These are phyloP conservation scores for Manihot esculenta DNA, from an alignment of 441 rosid species.

Conservation along the genomic window DNA sequence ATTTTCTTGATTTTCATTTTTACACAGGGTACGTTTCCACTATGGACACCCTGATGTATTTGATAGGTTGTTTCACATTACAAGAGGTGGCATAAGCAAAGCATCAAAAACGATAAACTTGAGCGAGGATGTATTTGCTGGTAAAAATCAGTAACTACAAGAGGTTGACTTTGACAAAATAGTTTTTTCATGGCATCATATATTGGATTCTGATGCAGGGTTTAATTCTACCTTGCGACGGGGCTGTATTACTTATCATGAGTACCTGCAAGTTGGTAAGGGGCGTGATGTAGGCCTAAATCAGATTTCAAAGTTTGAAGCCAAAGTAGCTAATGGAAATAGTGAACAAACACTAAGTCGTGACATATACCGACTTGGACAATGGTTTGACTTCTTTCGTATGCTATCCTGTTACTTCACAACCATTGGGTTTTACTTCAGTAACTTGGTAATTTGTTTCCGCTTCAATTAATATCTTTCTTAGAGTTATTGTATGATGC, in stretches of 20 bases:
- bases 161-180: conserved; percentile 14
- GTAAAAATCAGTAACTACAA: conserved; percentile 38
- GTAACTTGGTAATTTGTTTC: conserved; percentile 68
- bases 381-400: conserved; percentile 90
- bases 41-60: conserved; percentile 98
- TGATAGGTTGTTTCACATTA: conserved; percentile 87
- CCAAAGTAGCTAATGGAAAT: conserved; percentile 96
- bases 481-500: background rate
- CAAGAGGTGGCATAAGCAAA: conserved; percentile 98
- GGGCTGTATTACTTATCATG: conserved; percentile 83
- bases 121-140: conserved; percentile 95
- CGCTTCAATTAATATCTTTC: conserved; percentile 9
- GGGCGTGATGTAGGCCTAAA: conserved; percentile 98
- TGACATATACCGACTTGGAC: conserved; percentile 89
- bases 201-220: conserved; percentile 45
- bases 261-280: conserved; percentile 96
- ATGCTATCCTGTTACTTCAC: conserved; percentile 98
- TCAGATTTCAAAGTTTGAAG: conserved; percentile 97
- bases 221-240: conserved; percentile 77
- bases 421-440: conserved; percentile 92
- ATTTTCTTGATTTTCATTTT: conserved; percentile 18
- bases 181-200: conserved; percentile 22
- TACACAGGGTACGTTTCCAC: conserved; percentile 88
- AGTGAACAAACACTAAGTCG: conserved; percentile 96
- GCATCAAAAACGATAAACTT: conserved; percentile 92